Base-by-base conservation (phyloP, 2,329 filamentous ascomycete genomes). In the Eurotiales sp. region DNA sequence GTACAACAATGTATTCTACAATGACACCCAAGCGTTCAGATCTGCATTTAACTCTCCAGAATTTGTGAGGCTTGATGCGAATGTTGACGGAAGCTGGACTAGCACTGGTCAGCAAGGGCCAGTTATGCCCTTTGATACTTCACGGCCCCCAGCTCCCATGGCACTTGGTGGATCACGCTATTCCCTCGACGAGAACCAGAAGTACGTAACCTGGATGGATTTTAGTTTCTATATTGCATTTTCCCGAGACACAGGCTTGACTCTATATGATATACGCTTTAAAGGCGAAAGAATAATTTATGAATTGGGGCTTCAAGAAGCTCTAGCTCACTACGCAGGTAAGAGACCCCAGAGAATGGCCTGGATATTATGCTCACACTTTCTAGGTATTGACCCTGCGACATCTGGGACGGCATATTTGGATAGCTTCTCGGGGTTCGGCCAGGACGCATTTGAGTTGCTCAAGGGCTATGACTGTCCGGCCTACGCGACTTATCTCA, bases 1-100 rank as follows among this genome's bases (percentile, higher is more conserved):
- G 14, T 82, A 81, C 58, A 75, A 80, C 51, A 73, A 74, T 40
- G 61, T 77, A n/a, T 77, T 77, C 54, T 84, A 82, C 57, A 61
- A 70, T 27, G 74, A 74, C 4, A 76, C 74, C 1, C 68, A 78
- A 15, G 71, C 69, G 3, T 77, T 81, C 61, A 64, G 75, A 29
- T 57, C 50, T 0, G 77, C 77, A 2, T 75, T 58, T 42, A 47
- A 45, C 10, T 55, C 50, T 2, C 48, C 56, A 8, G 48, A 34
- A 4, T 60, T 61, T 45, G 50, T 50, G 17, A 55, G 54, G 21
- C 47, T 14, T 10, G 29, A 15, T 36, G n/a, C 30, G 12, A 47
- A 47, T 36, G n/a, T 36, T 7, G 58, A 61, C 23, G 61, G 55
- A n/a, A 40, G 36, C 15, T 63, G 61, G 61, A 55, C 59, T 27